phyloP scores from a whole-genome alignment of 2,329 filamentous ascomycete genomes.

The Didymella sp. region DNA sequence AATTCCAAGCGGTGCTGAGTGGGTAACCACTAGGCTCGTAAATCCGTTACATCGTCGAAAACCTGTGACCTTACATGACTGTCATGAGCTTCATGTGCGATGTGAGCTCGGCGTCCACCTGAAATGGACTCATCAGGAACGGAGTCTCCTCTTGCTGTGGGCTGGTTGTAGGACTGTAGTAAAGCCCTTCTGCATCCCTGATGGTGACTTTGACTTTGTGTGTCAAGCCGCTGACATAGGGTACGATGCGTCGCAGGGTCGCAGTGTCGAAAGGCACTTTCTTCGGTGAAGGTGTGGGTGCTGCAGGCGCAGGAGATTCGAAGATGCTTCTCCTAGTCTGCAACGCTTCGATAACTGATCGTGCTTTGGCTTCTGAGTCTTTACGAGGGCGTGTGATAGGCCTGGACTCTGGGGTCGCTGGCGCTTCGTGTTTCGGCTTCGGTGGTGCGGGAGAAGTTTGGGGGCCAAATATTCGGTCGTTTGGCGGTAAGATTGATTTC shows the following conservation, averaged over 20 bases:
- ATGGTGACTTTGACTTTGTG: slow-evolving; percentile 57
- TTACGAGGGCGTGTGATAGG: slow-evolving; percentile 57
- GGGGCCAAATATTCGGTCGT: slow-evolving; percentile 47
- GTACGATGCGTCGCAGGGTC: slow-evolving; percentile 68
- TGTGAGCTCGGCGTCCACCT: slow-evolving; percentile 43
- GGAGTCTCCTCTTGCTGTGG: slow-evolving; percentile 47
- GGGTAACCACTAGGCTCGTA: slow-evolving; percentile 24
- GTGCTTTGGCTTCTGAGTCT: slow-evolving; percentile 65
- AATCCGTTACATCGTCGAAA: slow-evolving; percentile 22
- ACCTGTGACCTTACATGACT: slow-evolving; percentile 42
- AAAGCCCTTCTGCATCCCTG: slow-evolving; percentile 57
- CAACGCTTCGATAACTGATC: slow-evolving; percentile 67
- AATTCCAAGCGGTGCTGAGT: slow-evolving; percentile 10
- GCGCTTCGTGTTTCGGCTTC: slow-evolving; percentile 36
- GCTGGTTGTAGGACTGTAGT: slow-evolving; percentile 53
- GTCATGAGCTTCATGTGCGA: slow-evolving; percentile 52
- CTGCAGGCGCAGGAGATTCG: slow-evolving; percentile 34
- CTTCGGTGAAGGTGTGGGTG: slow-evolving; percentile 48
- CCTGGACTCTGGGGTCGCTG: slow-evolving; percentile 34
- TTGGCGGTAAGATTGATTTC: slow-evolving; percentile 47
- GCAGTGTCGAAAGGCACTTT: slow-evolving; percentile 73
- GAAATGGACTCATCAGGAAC: slow-evolving; percentile 43
- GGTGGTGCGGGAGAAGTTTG: slow-evolving; percentile 42
- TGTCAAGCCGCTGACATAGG: slow-evolving; percentile 57
- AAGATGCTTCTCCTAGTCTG: slow-evolving; percentile 56